Conservation (phyloP, 768 basidiomycete species). For the Tylopilus plumbeoviolaceoides region DNA sequence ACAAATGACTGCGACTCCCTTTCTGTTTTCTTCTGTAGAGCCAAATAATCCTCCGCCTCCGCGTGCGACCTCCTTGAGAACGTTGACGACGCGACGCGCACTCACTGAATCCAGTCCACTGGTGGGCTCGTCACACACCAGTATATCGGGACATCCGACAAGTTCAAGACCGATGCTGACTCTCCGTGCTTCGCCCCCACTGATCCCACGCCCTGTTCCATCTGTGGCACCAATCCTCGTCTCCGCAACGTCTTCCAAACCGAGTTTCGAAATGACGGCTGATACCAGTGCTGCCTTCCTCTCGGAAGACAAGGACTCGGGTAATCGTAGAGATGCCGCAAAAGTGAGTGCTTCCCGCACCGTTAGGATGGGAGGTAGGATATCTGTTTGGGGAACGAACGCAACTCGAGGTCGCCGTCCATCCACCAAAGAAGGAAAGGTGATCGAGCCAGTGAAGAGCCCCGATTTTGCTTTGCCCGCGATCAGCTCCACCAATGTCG, state of each 20-base stretch:
- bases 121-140: constrained; percentile 87
- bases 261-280: constrained; percentile 71
- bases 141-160: constrained; percentile 76
- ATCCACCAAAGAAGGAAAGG: constrained; percentile 41
- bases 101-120: constrained; percentile 84
- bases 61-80: constrained; percentile 72
- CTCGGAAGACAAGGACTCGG: constrained; percentile 60
- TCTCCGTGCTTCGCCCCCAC: constrained; percentile 87
- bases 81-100: constrained; percentile 72
- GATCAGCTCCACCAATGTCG: constrained; percentile 86
- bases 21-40: constrained; percentile 31
- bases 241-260: constrained; percentile 65
- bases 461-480: constrained; percentile 82
- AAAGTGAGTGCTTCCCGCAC: constrained; percentile 81
- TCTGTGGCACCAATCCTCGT: constrained; percentile 64
- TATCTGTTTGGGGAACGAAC: constrained; percentile 85
- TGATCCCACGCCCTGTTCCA: constrained; percentile 75
- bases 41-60: constrained; percentile 26
- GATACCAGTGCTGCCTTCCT: constrained; percentile 67
- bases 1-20: constrained; percentile 78
- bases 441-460: constrained; percentile 57
- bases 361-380: constrained; percentile 75
- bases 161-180: constrained; percentile 90
- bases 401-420: constrained; percentile 55
- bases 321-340: constrained; percentile 79